These are phyloP conservation scores for Ceraceosorus bombacis DNA, from an alignment of 1,284 basidiomycete genomes.

Conservation along the genomic window DNA sequence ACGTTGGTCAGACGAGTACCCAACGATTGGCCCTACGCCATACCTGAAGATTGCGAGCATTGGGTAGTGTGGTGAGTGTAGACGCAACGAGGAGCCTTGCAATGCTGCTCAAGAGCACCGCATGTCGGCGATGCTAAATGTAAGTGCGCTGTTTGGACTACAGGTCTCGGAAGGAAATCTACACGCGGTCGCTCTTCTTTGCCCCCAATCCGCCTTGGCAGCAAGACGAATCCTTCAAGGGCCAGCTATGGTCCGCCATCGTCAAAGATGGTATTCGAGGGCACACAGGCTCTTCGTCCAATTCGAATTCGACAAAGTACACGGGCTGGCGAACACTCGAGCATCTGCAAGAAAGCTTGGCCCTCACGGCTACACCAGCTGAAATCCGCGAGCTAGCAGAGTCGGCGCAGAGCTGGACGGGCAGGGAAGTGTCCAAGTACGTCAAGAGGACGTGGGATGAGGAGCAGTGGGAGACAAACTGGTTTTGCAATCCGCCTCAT, in stretches of 20 bases:
- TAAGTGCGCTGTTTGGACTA: no score
- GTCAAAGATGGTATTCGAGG: constrained; percentile 33
- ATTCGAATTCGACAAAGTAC: not conserved
- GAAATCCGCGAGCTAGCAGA: constrained; percentile 2
- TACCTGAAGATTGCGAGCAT: constrained; percentile 26
- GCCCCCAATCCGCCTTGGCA: constrained; percentile 13
- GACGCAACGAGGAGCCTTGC: not conserved
- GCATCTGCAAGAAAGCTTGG: constrained; percentile 1
- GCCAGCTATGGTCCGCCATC: constrained; percentile 25
- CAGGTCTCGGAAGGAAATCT: constrained; percentile 19
- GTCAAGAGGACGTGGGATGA: constrained; percentile 16
- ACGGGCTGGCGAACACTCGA: constrained; percentile 9
- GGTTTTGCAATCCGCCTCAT: constrained; percentile 32
- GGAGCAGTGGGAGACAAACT: constrained; percentile 21
- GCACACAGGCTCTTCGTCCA: constrained; percentile 14
- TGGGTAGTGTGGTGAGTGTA: constrained; percentile 30
- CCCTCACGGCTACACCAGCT: not conserved
- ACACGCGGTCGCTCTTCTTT: constrained; percentile 20
- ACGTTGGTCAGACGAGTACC: constrained; percentile 21
- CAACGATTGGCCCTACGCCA: constrained; percentile 41
- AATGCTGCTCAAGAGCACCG: not conserved
- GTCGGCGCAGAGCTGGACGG: constrained; percentile 24
- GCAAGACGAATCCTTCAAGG: constrained; percentile 7
- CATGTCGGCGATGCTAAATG: no score
- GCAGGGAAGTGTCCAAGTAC: constrained; percentile 16